Conservation (phyloP, 768 basidiomycete genomes). For the Rhizopogon roseolus region DNA sequence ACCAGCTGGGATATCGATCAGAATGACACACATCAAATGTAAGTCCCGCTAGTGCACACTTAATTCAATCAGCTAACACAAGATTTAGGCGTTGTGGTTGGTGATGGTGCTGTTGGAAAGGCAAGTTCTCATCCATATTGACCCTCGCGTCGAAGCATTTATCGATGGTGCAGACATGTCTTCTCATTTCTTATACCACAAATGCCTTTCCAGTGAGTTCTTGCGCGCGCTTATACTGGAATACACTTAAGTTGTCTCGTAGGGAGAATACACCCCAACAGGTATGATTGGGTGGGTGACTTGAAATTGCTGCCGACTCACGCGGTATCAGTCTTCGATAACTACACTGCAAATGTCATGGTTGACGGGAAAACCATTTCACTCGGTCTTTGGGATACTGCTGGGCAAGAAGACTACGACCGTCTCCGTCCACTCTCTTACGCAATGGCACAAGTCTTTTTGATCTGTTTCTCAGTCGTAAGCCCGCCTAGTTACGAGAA, state of each 20-base stretch:
- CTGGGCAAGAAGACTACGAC: constrained; percentile 99
- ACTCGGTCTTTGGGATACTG: constrained; percentile 99
- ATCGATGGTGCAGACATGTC: constrained; percentile 72
- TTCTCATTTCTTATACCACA: constrained; percentile 98
- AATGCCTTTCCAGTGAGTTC: constrained; percentile 88
- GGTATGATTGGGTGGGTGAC: constrained; percentile 39
- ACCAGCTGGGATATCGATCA: constrained; percentile 8
- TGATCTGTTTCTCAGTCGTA: constrained; percentile 98
- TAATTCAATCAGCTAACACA: constrained; percentile 26
- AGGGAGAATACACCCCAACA: constrained; percentile 98
- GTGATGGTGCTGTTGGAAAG: constrained; percentile 99
- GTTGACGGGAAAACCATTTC: constrained; percentile 99
- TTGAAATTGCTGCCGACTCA: constrained; percentile 8
- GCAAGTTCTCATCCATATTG: constrained; percentile 36
- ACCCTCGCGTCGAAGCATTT: background rate
- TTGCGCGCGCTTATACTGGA: constrained; percentile 4
- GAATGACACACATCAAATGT: constrained; percentile 91
- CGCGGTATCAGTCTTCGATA: constrained; percentile 78
- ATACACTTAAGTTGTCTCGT: constrained; percentile 12
- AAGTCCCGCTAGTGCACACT: constrained; percentile 22
- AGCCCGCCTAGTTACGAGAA: constrained; percentile 98
- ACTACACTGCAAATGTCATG: constrained; percentile 98
- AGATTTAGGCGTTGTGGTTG: constrained; percentile 87
- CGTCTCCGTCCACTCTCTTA: constrained; percentile 96
- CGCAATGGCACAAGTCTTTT: constrained; percentile 98